phyloP scores from a whole-genome alignment of 1,139 yeast species.

The Kodamaea anthophila region DNA sequence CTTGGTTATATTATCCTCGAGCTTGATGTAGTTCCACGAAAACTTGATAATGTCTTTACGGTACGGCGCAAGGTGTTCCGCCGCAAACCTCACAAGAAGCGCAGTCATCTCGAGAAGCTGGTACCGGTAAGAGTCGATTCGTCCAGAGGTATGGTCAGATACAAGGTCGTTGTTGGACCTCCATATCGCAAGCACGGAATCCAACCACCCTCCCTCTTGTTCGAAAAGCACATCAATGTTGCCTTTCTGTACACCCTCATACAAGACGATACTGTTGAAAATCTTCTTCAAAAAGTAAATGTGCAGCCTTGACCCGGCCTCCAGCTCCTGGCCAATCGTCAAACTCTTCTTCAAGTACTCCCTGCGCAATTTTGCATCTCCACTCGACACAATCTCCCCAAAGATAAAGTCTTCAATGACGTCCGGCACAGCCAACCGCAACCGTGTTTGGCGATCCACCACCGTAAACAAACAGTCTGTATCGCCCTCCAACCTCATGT shows the following conservation, averaged over 20 bases:
- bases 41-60: conserved; percentile 87
- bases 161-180: conserved; percentile 49
- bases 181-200: conserved; percentile 47
- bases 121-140: conserved; percentile 68
- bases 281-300: conserved; percentile 59
- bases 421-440: conserved; percentile 42
- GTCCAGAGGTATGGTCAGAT: conserved; percentile 58
- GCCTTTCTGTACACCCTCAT: conserved; percentile 51
- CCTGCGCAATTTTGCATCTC: conserved; percentile 42
- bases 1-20: conserved; percentile 85
- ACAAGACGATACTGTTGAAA: conserved; percentile 60
- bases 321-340: conserved; percentile 29
- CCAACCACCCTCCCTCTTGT: conserved; percentile 6
- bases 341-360: conserved; percentile 49
- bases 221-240: conserved; percentile 45
- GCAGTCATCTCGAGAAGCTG: conserved; percentile 82
- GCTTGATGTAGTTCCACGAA: conserved; percentile 87
- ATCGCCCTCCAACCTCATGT: conserved; percentile 31
- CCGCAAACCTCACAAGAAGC: conserved; percentile 63
- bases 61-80: conserved; percentile 53
- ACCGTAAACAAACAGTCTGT: conserved; percentile 39
- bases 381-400: conserved; percentile 46
- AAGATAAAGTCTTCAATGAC: conserved; percentile 55
- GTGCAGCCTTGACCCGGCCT: conserved; percentile 45
- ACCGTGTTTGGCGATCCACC: conserved; percentile 43